Evolutionary conservation across 2,329 filamentous ascomycete species (phyloP), one percentile per base, ranked within the genome.

Genomic region (Cryoendolithus antarcticus): DNA sequence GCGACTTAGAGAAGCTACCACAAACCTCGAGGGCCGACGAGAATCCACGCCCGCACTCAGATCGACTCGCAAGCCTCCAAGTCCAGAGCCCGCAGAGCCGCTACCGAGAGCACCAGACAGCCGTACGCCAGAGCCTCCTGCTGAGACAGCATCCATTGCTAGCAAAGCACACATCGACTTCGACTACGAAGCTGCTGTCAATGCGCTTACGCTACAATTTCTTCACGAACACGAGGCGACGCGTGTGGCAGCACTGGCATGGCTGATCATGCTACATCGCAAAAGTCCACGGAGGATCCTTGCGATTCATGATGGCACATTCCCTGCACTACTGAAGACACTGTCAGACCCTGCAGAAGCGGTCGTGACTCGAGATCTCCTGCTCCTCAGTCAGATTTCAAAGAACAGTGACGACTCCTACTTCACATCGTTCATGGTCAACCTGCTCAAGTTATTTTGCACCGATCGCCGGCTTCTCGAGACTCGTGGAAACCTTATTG

Each of bases 381-480:
- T 96, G 47, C 70, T 98, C 10, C 71, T 98, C 2, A 96, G 89
- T 0, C 91, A 98, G 50, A 96, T 98, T 39, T 96, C 89, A 2
- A 79, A 82, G 48, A 93, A 95, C 52, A 96, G 86, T 55, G 91
- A 96, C 54, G 91, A 98, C 55, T 86, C 88, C 48, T 96, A 96
- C 61, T 98, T 98, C 57, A 82, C 85, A 2, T 93, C 89, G 15
- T 98, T 98, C 59, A 98, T 98, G 91, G 82, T 95, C 44, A 93
- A 93, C 56, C 69, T 98, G 7, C 67, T 98, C 32, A 91, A 95
- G 57, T 73, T 98, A 1, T 98, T 98, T 58, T 93, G 86, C 32
- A 96, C 91, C 0, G 91, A 98, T 57, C 75, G 91, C 27, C 82
- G 86, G 51, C 69, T 98, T 15, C 70, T 98, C 4, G 91, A 98